phyloP scores from a whole-genome alignment of 345 rosid genomes.

The Camelina laxa region DNA sequence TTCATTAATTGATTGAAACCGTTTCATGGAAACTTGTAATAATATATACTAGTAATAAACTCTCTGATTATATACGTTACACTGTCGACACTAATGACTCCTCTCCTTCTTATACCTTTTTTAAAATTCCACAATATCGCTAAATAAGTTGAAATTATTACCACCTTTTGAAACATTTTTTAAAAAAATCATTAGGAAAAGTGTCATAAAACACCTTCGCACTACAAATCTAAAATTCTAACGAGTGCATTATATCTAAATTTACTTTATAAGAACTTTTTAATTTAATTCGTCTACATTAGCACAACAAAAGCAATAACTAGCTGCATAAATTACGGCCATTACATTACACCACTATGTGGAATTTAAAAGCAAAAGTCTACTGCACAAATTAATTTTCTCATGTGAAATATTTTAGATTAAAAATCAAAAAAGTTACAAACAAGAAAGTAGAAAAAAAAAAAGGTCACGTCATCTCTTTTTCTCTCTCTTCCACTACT shows the following conservation, averaged over 20 bases:
- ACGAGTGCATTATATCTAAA: neutral
- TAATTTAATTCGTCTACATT: constrained; percentile 11
- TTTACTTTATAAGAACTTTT: neutral
- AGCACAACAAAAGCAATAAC: constrained; percentile 44
- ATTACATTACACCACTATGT: constrained; percentile 8
- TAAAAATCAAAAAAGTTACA: constrained; percentile 7
- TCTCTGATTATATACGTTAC: constrained; percentile 3
- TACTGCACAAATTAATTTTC: constrained; percentile 1
- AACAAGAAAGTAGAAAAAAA: neutral
- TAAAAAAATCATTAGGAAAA: neutral
- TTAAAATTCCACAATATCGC: constrained; percentile 5
- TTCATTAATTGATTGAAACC: constrained; percentile 19
- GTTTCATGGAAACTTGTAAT: constrained; percentile 26
- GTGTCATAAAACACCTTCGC: neutral
- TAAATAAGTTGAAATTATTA: constrained; percentile 14
- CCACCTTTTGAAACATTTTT: constrained; percentile 2
- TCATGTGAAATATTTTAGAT: constrained; percentile 11
- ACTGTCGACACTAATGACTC: constrained; percentile 4
- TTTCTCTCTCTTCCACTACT: constrained; percentile 34
- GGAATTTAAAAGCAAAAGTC: constrained; percentile 31
- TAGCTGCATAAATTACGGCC: constrained; percentile 49
- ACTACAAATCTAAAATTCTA: neutral
- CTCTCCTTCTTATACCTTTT: neutral
- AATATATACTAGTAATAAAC: neutral
- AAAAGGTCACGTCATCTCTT: constrained; percentile 38